Base-by-base conservation (phyloP, 805 yeast genomes). In the Lipomyces spencermartinsiae region DNA sequence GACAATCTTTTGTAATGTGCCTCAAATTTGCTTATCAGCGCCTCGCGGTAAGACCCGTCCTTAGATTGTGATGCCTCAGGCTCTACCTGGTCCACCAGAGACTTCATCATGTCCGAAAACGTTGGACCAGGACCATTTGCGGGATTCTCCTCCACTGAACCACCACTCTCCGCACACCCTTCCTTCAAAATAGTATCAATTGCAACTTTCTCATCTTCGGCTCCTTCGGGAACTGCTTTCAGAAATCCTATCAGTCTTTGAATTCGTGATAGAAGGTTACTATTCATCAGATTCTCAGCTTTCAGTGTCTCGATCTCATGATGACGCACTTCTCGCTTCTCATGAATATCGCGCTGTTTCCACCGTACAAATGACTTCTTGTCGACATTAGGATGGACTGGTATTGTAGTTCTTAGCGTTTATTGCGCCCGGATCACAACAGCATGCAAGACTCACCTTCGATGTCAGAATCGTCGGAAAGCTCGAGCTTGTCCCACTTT, bases 271-370 rank as follows among this genome's bases (percentile, higher is more conserved):
- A 92, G 88, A 73, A 94, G 82, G 70, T 88, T 88, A 22, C 82
- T 82, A 77, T 94, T 94, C 93, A 93, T 93, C 64, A 89, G 89
- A 71, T 86, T 82, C 77, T 93, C 97, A 29, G 91, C 85, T 70
- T 89, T 87, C 60, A 93, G 83, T 39, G 90, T 87, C 70, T 85
- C 86, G 76, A 93, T 90, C 74, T 94, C 93, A 57, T 86, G 85
- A 75, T 90, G 89, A 76, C 97, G 82, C 76, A 91, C 91, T 54
- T 83, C 85, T 70, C 99, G 87, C 79, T 93, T 90, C 76, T 94
- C 97, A 77, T 95, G 99, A 72, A 95, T 95, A 74, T 93, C 97
- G 75, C 97, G 90, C 80, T 95, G 99, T 77, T 92, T 94, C 99
- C 98, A 94, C 68, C 88, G 86, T 74, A 95, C 92, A 73, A 95